Base-by-base conservation (phyloP, 768 basidiomycete species). In the Agaricus sinodeliciosus region DNA sequence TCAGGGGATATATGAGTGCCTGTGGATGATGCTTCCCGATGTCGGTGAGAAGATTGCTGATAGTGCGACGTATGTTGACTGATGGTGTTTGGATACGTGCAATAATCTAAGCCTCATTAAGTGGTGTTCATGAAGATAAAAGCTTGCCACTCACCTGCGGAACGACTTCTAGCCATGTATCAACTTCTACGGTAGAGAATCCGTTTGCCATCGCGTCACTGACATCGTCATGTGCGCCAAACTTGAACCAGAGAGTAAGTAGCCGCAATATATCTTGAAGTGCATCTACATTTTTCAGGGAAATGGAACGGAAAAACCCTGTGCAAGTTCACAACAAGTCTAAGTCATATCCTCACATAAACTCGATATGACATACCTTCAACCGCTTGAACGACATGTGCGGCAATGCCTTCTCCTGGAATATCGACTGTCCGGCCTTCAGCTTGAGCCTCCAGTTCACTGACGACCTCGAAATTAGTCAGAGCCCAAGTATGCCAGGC, bases 401-500 rank as follows among this genome's bases (percentile, higher is more conserved):
- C 78, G 15, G 85, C 84, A 48, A 96, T 76, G 22, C 78, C 77
- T 16, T 75, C 77, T 3, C 79, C 77, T 3, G 81, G 78, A 9
- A 86, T 64, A 49, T 88, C 85, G 9, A 72, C 67, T 18, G 73
- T 70, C 54, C 78, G 78, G 43, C 71, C 74, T 55, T 82, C 80
- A 28, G 67, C 70, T 61, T 82, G 82, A 40, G 70, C 77, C 65
- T 95, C 93, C 61, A 95, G 72, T 60, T 87, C 80, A 25, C 79
- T 77, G 56, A 98, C 84, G 57, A 97, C 91, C 51, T 97, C 93
- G 58, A 96, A 94, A 67, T 98, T 97, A 3, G 94, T 87, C 49
- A 98, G 73, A 2, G 96, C 95, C 93, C 94, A 99, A 0, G 92
- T 93, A 63, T 99, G 96, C 94, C 94, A 98, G 15, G 95, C 96